Base-by-base conservation (phyloP, 2,329 filamentous ascomycete genomes). In the Colletotrichum limetticola region DNA sequence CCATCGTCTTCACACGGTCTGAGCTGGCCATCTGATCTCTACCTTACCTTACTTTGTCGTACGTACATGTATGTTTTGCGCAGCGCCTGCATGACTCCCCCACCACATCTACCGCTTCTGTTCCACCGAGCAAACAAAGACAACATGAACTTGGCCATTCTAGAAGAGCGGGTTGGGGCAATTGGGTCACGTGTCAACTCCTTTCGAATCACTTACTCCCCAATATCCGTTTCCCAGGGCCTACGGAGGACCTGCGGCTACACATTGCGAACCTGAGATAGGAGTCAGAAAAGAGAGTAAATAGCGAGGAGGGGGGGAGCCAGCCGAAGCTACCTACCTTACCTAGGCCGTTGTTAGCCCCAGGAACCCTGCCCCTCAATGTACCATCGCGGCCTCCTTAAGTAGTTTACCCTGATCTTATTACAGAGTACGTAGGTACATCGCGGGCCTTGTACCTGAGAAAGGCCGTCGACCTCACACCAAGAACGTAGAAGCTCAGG, bases 251-350 rank as follows among this genome's bases (percentile, higher is more conserved):
- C 32, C 32, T 35, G 12, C 32, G 11, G 32, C 26, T 49, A 24
- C 32, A 14, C 24, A 14, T 22, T 55, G 61, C 24, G 55, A 42
- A 8, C 37, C 16, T 42, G 37, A 42, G 37, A 57, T 42, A 37
- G 67, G 67, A 69, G 60, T 35, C 35, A 57, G 66, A 56, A 42
- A n/a, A 67, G 46, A 24, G 61, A 69, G 52, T 46, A 35, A 64
- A 57, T 5, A 32, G 37, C 52, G n/a, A 56, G 24, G 26, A 55
- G 35, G 60, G 19, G 22, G 61, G 42, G 37, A 16, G 7, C 59
- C 60, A n/a, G 66, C 52, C 60, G 35, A 35, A 28, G 49, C 59
- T 42, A 42, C 66, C 42, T 49, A 22, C 14, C 16, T 12, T 42
- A 42, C 42, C 57, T 62, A 35, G 57, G 57, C 42, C 65, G 16